phyloP scores from a whole-genome alignment of 176 grass and related monocot species.

The Themeda triandra region DNA sequence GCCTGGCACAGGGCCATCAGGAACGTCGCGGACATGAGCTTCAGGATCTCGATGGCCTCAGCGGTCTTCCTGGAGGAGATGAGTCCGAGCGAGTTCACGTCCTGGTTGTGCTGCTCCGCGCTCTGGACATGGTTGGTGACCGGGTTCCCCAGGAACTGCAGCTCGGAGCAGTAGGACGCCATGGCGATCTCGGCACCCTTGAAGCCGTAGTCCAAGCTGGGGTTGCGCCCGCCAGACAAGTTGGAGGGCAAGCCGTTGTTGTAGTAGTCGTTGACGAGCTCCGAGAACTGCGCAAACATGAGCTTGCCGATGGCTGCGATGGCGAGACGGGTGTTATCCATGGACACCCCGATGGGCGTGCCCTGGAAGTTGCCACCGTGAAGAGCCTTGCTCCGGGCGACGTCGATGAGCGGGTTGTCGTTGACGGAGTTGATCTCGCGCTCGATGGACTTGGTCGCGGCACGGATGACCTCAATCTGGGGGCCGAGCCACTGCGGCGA shows the following conservation, averaged over 20 bases:
- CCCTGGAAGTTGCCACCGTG: constrained; percentile 84
- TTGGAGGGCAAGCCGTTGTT: constrained; percentile 84
- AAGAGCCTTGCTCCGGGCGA: constrained; percentile 53
- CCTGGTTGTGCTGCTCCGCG: constrained; percentile 91
- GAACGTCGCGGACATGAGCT: constrained; percentile 72
- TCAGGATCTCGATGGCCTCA: constrained; percentile 74
- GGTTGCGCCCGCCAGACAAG: constrained; percentile 72
- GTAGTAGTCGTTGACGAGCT: constrained; percentile 89
- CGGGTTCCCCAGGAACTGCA: constrained; percentile 80
- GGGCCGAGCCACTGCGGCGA: constrained; percentile 86
- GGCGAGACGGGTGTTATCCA: constrained; percentile 82
- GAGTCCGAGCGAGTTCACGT: constrained; percentile 71
- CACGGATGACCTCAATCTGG: constrained; percentile 73
- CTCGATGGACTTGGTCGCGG: constrained; percentile 81
- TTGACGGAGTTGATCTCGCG: constrained; percentile 94
- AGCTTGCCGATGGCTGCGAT: constrained; percentile 78
- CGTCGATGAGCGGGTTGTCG: constrained; percentile 87
- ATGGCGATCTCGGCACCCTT: constrained; percentile 88
- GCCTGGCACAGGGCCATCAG: constrained; percentile 67
- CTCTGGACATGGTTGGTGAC: constrained; percentile 92
- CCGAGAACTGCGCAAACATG: constrained; percentile 82
- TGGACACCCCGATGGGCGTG: constrained; percentile 84
- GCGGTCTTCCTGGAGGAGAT: constrained; percentile 76
- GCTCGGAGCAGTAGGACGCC: constrained; percentile 82
- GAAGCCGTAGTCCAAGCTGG: constrained; percentile 81